Evolutionary conservation across 352 stramenopile species (phyloP).

Genomic region (Pythium folliculosum): DNA sequence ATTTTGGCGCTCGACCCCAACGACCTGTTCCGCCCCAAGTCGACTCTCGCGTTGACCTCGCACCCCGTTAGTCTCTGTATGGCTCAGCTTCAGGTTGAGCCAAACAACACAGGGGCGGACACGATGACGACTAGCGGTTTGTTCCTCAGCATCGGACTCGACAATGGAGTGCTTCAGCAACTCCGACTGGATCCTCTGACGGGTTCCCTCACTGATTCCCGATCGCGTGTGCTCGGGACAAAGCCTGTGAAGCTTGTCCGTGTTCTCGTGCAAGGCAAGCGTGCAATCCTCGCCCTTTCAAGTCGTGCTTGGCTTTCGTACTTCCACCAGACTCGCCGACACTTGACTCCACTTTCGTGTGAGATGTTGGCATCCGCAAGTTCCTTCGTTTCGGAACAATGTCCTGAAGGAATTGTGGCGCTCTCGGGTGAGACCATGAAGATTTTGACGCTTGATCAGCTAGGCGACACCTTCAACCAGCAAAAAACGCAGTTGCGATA

Average conservation of each 20-base stretch:
- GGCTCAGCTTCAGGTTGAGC: constrained; percentile 75
- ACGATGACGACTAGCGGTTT: constrained; percentile 64
- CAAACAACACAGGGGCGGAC: constrained; percentile 46
- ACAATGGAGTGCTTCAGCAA: constrained; percentile 96
- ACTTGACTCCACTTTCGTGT: constrained; percentile 96
- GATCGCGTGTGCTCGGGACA: constrained; percentile 94
- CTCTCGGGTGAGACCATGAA: constrained; percentile 95
- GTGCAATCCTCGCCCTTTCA: constrained; percentile 94
- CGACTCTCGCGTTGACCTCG: constrained; percentile 77
- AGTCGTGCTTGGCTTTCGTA: constrained; percentile 96
- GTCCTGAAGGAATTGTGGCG: constrained; percentile 96
- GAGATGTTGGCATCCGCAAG: constrained; percentile 94
- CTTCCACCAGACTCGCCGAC: constrained; percentile 88
- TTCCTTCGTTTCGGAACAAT: constrained; percentile 96
- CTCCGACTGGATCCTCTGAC: constrained; percentile 89
- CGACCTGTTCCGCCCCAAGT: constrained; percentile 88
- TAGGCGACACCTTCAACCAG: constrained; percentile 97
- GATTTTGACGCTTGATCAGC: constrained; percentile 96
- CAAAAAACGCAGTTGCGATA: constrained; percentile 95
- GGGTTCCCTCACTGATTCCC: constrained; percentile 80
- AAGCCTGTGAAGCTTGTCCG: constrained; percentile 96
- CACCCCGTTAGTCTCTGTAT: constrained; percentile 85
- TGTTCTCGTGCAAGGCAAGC: constrained; percentile 86
- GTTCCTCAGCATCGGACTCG: constrained; percentile 89
- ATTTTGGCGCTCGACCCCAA: constrained; percentile 96